phyloP scores from a whole-genome alignment of 164 flowering plant genomes.

The Macadamia tetraphylla region DNA sequence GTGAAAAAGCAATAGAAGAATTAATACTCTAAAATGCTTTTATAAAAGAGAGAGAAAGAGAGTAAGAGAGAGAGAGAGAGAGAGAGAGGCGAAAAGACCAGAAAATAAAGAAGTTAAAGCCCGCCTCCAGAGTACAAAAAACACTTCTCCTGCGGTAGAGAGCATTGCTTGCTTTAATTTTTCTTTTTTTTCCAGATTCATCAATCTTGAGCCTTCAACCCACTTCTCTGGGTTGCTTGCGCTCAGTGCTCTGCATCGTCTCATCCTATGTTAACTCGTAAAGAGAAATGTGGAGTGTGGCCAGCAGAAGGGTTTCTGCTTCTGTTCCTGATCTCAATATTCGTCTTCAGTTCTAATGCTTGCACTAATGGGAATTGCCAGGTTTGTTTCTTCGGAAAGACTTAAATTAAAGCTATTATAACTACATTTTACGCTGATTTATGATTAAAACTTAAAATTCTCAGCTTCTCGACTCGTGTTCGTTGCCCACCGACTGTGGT shows the following conservation, averaged over 20 bases:
- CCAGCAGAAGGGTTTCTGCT: conserved; percentile 17
- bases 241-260: conserved; percentile 30
- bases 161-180: neutral
- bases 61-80: neutral
- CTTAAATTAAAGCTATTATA: neutral
- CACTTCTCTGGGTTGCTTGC: conserved; percentile 6
- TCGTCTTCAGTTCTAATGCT: conserved; percentile 21
- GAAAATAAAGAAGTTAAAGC: neutral
- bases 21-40: too few species aligned
- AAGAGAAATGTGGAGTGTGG: conserved; percentile 21
- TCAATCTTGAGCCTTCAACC: too few species aligned
- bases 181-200: neutral
- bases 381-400: conserved; percentile 27
- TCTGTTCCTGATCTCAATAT: conserved; percentile 13
- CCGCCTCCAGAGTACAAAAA: neutral
- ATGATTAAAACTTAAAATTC: conserved; percentile 7
- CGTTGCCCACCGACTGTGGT: conserved; percentile 60
- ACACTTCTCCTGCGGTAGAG: neutral
- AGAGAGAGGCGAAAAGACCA: too few species aligned
- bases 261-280: conserved; percentile 28
- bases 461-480: conserved; percentile 69
- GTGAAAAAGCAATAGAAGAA: too few species aligned
- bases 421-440: neutral
- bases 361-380: conserved; percentile 64
- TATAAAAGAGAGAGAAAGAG: neutral